Base-by-base conservation (phyloP, 2,329 filamentous ascomycete species). In the Blastomyces percursus region DNA sequence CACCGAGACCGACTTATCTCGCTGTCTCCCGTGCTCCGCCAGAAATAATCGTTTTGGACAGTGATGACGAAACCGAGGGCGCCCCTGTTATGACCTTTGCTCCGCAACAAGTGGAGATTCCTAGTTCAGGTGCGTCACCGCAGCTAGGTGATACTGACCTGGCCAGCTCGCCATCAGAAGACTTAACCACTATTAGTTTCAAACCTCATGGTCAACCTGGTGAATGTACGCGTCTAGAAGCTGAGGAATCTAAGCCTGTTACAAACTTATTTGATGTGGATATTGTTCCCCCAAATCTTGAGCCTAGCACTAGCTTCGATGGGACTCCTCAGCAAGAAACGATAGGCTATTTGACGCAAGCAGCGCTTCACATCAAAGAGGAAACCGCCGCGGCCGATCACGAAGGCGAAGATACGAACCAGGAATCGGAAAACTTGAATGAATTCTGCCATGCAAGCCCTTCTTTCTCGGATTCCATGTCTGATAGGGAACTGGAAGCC, bases 11-110 rank as follows among this genome's bases (percentile, higher is more conserved):
- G 16, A 19, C n/a, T 48, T 60, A 60, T 60, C 42, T 62, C 21
- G 30, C 63, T 9, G 62, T 63, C 27, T 67, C 63, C 56, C 66
- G 56, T 5, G 61, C 64, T 1, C 66, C 70, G 19, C 69, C 69
- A 19, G 76, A 78, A 64, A 64, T 78, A 46, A 77, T 78, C 59
- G 72, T 77, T 32, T 54, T 78, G 16, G 76, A 77, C 62, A 77
- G 75, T 63, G 74, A 77, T 38, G 73, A 76, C 59, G 75, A 77
- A 59, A 66, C 58, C 35, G 40, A 42, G n/a, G 61, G 3, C 14
- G 19, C 21, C 11, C 2, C 35, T 32, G 21, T 11, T 19, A 12
- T 14, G 12, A 42, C 40, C 16, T 19, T 5, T 40, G 30, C 24
- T 38, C 52, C 30, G 11, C 40, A 44, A 4, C 40, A 50, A 5